Conservation (phyloP, 108 stramenopile species). For the Pseudonitzschia multistriata region DNA sequence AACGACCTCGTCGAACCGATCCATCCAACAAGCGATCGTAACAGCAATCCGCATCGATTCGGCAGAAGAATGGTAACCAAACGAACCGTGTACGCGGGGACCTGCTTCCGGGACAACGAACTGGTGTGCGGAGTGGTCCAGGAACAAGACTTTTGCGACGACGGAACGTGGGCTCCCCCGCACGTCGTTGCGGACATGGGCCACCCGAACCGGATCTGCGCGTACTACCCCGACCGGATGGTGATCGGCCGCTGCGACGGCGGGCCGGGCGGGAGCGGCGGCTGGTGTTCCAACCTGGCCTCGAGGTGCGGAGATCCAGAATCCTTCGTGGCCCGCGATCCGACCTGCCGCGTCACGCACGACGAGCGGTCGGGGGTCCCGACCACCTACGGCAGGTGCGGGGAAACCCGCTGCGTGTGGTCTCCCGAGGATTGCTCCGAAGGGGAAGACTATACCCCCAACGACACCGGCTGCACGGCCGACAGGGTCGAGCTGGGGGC, state of each 20-base stretch:
- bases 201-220: neutral
- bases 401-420: neutral
- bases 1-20: too few species aligned
- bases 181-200: neutral
- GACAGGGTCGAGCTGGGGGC: neutral
- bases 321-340: neutral
- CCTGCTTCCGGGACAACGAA: neutral
- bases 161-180: neutral
- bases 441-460: neutral
- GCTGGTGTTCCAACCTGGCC: neutral
- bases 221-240: neutral
- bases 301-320: neutral
- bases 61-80: neutral
- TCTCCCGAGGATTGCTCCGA: neutral
- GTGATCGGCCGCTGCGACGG: neutral
- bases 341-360: neutral
- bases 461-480: neutral
- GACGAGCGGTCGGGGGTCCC: neutral
- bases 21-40: too few species aligned
- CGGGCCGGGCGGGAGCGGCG: neutral
- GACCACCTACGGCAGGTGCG: neutral
- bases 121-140: neutral
- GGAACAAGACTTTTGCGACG: neutral
- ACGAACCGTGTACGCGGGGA: neutral
- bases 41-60: too few species aligned